phyloP scores from a whole-genome alignment of 106 monocot genomes.

The Dendrobium chrysotoxum region DNA sequence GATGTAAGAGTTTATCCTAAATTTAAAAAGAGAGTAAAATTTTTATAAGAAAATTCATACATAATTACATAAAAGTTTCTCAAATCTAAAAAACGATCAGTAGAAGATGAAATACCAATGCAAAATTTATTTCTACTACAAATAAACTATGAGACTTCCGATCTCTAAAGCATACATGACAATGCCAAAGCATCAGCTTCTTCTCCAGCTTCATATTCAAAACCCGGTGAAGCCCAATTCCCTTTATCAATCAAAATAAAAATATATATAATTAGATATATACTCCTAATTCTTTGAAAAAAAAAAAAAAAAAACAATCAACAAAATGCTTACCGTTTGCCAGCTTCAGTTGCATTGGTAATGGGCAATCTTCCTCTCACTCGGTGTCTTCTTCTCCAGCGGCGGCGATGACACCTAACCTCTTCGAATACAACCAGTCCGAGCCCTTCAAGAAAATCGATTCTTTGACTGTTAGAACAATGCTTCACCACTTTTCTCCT shows the following conservation, averaged over 20 bases:
- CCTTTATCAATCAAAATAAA: background rate
- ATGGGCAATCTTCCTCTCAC: constrained; percentile 1
- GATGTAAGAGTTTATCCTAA: too few species aligned
- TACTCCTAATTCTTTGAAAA: background rate
- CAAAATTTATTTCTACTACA: background rate
- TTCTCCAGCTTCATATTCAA: background rate
- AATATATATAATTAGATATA: background rate
- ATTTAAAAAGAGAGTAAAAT: too few species aligned
- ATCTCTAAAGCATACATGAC: background rate
- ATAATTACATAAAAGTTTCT: too few species aligned
- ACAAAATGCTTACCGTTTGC: background rate
- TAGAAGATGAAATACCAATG: background rate
- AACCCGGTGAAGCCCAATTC: background rate
- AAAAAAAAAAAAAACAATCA: background rate
- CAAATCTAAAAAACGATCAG: background rate
- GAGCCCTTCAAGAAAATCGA: background rate
- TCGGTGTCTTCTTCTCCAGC: background rate
- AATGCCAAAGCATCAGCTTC: too few species aligned
- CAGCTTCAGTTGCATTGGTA: background rate
- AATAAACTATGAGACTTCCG: background rate
- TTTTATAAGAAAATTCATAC: too few species aligned
- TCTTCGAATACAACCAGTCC: constrained; percentile 4
- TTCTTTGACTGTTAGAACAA: background rate
- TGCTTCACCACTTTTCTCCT: background rate
- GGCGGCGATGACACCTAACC: background rate